Evolutionary conservation across 768 basidiomycete species (phyloP).

Genomic region (Lepiota subincarnata): DNA sequence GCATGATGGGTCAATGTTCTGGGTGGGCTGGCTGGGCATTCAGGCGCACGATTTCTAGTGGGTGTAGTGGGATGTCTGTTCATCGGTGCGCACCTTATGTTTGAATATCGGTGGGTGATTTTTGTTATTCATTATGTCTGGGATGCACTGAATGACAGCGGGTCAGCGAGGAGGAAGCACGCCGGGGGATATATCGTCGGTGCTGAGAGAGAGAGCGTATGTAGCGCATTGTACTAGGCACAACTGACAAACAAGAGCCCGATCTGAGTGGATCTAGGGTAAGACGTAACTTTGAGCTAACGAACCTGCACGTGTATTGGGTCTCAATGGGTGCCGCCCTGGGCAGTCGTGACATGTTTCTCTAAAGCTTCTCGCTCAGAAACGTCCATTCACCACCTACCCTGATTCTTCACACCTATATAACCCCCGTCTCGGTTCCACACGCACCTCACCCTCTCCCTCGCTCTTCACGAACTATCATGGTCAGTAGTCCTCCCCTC

Average conservation of each 20-base stretch:
- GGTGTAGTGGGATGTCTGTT: slow-evolving; percentile 65
- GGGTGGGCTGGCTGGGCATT: neutral
- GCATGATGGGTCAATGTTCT: neutral
- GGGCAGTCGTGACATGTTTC: slow-evolving; percentile 1
- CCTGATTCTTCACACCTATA: slow-evolving; percentile 2
- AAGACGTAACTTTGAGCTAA: no score
- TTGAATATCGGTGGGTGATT: slow-evolving; percentile 79
- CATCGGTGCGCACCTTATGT: slow-evolving; percentile 86
- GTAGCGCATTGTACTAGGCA: neutral
- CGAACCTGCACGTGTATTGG: slow-evolving; percentile 5
- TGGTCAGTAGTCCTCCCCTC: slow-evolving; percentile 4
- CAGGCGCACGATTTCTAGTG: slow-evolving; percentile 66
- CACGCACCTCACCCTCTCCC: neutral
- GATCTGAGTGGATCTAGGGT: slow-evolving; percentile 2
- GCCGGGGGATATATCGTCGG: slow-evolving; percentile 42
- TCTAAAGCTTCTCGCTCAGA: neutral
- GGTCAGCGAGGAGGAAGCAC: slow-evolving; percentile 12
- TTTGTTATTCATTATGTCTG: neutral
- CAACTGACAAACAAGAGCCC: neutral
- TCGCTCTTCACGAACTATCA: neutral
- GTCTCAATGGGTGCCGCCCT: slow-evolving; percentile 5
- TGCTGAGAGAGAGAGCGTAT: slow-evolving; percentile 31
- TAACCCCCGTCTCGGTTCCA: neutral
- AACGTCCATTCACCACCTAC: slow-evolving; percentile 2
- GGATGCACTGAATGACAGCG: neutral